Percentiles rank a stretch among this genome's conserved stretches.
phyloP scores from a whole-genome alignment of 306 rosid genomes.

The Prunus fruticosa region DNA sequence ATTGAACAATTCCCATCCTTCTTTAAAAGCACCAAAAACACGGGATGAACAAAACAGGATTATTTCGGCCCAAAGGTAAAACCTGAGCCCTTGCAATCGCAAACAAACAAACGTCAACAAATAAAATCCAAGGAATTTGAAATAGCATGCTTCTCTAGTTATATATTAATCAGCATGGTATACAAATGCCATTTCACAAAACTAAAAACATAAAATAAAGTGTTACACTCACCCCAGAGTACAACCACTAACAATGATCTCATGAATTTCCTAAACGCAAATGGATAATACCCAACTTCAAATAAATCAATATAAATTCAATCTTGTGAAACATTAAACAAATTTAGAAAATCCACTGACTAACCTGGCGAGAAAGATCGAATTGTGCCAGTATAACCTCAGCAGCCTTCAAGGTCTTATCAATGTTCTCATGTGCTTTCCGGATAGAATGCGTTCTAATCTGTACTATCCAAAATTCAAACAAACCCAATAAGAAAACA shows the following conservation, averaged over 20 bases:
- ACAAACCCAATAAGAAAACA: constrained; percentile 1
- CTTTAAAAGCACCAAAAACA: not conserved
- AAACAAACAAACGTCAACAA: not conserved
- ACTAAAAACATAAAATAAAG: not conserved
- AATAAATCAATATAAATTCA: not conserved
- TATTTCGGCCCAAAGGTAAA: not conserved
- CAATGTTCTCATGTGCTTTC: constrained; percentile 96
- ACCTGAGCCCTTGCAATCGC: not conserved
- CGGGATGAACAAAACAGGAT: not conserved
- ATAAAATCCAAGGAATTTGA: not conserved
- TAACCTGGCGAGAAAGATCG: constrained; percentile 89
- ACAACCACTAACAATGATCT: not conserved
- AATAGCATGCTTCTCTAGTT: not conserved
- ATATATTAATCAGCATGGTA: not conserved
- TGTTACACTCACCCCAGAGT: not conserved
- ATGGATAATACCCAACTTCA: not conserved
- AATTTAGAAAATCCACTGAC: not conserved
- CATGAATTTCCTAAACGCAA: not conserved
- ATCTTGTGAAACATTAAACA: not conserved
- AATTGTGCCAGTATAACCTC: constrained; percentile 82
- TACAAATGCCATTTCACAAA: not conserved
- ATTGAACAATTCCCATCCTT: not conserved
- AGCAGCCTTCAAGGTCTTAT: constrained; percentile 83
- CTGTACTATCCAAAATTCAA: constrained; percentile 45
- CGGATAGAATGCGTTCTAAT: constrained; percentile 86